A percentile compares a stretch with the other conserved stretches of the same genome.
Evolutionary conservation across 2,329 filamentous ascomycete genomes (phyloP).

Genomic region (Stagonosporopsis chrysanthemi): DNA sequence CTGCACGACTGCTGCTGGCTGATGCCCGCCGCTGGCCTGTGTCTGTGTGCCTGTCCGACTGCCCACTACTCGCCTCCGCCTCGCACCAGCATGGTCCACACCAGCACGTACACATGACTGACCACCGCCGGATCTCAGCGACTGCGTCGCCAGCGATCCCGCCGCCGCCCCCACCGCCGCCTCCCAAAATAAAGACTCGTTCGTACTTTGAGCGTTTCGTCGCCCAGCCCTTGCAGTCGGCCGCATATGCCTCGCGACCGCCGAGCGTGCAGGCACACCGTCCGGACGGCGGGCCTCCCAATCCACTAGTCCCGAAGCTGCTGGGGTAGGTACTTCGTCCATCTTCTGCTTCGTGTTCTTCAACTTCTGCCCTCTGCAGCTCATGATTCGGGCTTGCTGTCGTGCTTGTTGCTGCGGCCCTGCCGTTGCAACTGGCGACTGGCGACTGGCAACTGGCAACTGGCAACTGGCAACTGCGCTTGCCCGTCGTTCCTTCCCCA

Average conservation of each 20-base stretch:
- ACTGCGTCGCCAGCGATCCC: slow-evolving; percentile 34
- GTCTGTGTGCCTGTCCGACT: background rate
- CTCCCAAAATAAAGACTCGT: slow-evolving; percentile 38
- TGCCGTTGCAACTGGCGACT: background rate
- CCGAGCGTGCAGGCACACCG: slow-evolving; percentile 59
- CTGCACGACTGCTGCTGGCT: slow-evolving; percentile 9
- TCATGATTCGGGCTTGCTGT: background rate
- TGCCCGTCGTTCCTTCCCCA: background rate
- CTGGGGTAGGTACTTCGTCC: slow-evolving; percentile 42
- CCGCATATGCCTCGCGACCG: slow-evolving; percentile 60
- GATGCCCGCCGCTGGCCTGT: background rate
- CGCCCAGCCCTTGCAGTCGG: slow-evolving; percentile 58
- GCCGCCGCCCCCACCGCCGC: slow-evolving; percentile 47
- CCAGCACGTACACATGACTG: slow-evolving; percentile 28
- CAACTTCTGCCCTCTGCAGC: background rate
- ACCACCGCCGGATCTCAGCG: slow-evolving; percentile 26
- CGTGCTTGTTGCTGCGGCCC: background rate
- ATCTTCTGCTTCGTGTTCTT: background rate
- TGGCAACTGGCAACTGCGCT: background rate
- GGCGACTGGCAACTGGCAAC: too few relatives aligned
- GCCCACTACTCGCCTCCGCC: background rate
- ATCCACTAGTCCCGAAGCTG: slow-evolving; percentile 47
- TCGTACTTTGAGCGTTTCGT: slow-evolving; percentile 61
- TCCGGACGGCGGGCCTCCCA: slow-evolving; percentile 46
- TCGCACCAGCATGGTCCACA: slow-evolving; percentile 2